A percentile compares a stretch with the other conserved stretches of the same genome.
These are phyloP conservation scores for Leccinum fallax DNA, from an alignment of 1,284 basidiomycete genomes.

Conservation along the genomic window DNA sequence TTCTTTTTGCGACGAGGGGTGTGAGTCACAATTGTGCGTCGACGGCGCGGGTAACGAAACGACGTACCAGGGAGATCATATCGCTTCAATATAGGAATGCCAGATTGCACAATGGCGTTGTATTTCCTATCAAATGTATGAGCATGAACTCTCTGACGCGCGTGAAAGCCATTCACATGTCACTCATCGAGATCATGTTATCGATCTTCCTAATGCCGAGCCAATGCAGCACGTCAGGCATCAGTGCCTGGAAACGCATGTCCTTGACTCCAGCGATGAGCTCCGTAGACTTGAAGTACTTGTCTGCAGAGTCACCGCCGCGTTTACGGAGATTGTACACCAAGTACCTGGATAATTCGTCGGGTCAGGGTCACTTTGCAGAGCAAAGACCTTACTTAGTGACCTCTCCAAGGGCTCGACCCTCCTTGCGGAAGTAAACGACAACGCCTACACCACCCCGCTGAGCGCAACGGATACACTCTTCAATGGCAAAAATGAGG, in stretches of 20 bases:
- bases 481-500: constrained; percentile 90
- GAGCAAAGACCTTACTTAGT: constrained; percentile 61
- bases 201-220: constrained; percentile 89
- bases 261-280: constrained; percentile 95
- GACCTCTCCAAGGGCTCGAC: constrained; percentile 90
- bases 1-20: constrained; percentile 40
- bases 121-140: constrained; percentile 71
- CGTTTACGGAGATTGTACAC: constrained; percentile 97
- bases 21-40: background rate
- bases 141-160: background rate
- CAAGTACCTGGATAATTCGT: constrained; percentile 58
- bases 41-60: background rate
- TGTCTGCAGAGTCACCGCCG: constrained; percentile 88
- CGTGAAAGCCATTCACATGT: constrained; percentile 57
- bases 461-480: constrained; percentile 87
- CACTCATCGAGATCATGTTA: constrained; percentile 91
- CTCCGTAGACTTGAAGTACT: constrained; percentile 95
- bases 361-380: background rate
- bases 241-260: constrained; percentile 93
- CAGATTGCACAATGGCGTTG: constrained; percentile 86
- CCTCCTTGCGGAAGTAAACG: constrained; percentile 95
- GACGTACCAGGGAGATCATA: constrained; percentile 80
- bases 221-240: constrained; percentile 97
- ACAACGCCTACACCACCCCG: constrained; percentile 90
- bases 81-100: constrained; percentile 81